These are phyloP conservation scores for Stephanodiscus triporus DNA, from an alignment of 108 stramenopile genomes.

Conservation along the genomic window DNA sequence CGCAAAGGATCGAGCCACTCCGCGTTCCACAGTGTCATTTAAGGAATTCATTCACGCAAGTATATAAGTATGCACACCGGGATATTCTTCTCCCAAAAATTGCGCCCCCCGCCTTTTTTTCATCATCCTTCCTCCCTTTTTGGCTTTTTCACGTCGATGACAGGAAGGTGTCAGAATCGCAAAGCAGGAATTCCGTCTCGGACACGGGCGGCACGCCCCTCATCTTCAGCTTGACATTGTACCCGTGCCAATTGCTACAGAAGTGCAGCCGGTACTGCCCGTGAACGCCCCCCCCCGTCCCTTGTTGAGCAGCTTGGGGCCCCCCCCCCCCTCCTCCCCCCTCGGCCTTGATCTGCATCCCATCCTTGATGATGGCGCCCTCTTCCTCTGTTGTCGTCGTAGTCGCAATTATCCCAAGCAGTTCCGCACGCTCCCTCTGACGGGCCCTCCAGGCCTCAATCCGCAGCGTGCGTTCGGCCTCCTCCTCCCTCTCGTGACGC, in stretches of 20 bases:
- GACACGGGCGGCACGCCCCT: slow-evolving; percentile 65
- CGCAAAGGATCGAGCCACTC: no score
- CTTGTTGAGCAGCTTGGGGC: slow-evolving; percentile 75
- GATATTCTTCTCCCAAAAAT: no score
- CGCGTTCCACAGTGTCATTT: no score
- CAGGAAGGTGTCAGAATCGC: slow-evolving; percentile 40
- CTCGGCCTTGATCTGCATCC: background rate
- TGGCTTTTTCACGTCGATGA: slow-evolving; percentile 33
- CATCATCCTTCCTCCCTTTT: no score
- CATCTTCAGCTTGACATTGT: slow-evolving; percentile 96
- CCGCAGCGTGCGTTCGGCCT: slow-evolving; percentile 38
- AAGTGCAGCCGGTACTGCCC: slow-evolving; percentile 89
- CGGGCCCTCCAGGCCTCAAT: slow-evolving; percentile 37
- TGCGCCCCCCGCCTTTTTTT: no score
- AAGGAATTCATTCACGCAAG: no score
- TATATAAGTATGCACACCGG: no score
- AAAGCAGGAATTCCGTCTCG: slow-evolving; percentile 79
- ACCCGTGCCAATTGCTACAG: slow-evolving; percentile 94
- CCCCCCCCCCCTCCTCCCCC: slow-evolving; percentile 17
- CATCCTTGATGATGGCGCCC: background rate
- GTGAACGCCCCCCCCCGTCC: slow-evolving; percentile 86
- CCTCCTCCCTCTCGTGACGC: slow-evolving; percentile 69
- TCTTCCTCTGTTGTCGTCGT: background rate
- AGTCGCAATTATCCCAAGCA: slow-evolving; percentile 30
- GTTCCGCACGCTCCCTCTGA: slow-evolving; percentile 40